Evolutionary conservation across 2,329 filamentous ascomycete genomes (phyloP).

Genomic region (Botrytis elliptica): DNA sequence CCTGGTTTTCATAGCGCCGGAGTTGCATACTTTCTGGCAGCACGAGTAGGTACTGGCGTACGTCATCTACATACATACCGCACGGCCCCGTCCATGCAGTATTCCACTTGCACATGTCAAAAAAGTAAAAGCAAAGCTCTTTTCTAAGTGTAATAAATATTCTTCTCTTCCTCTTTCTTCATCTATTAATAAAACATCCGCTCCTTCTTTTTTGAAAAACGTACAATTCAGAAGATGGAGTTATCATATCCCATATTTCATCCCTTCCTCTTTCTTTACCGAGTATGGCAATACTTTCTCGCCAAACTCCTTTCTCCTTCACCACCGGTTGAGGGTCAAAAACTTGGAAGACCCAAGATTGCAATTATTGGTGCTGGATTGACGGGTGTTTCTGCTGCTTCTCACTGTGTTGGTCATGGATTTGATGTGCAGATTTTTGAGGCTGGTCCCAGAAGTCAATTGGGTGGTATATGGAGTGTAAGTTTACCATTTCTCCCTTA

Average conservation of each 20-base stretch:
- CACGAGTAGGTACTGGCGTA: not conserved
- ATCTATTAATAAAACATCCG: not conserved
- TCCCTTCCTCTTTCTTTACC: conserved; percentile 61
- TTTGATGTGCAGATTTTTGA: conserved; percentile 83
- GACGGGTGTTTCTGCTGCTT: conserved; percentile 73
- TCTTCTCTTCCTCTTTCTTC: not conserved
- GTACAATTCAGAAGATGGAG: conserved; percentile 25
- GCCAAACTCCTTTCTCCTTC: conserved; percentile 65
- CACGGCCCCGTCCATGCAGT: not conserved
- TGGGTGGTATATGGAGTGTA: conserved; percentile 82
- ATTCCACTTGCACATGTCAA: conserved; percentile 12
- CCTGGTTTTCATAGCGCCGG: too few species aligned
- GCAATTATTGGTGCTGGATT: conserved; percentile 71
- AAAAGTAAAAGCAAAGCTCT: not conserved
- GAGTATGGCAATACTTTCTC: conserved; percentile 63
- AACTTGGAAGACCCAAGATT: conserved; percentile 61
- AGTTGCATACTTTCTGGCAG: too few species aligned
- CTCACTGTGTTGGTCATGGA: conserved; percentile 81
- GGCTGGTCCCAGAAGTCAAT: conserved; percentile 59
- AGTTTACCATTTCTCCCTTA: conserved; percentile 34
- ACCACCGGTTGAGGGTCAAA: conserved; percentile 59
- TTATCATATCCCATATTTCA: conserved; percentile 43
- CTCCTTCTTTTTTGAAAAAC: not conserved
- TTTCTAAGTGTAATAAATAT: not conserved
- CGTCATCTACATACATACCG: not conserved